These are phyloP conservation scores for Geotrichum bryndzae DNA, from an alignment of 1,139 yeast genomes.

Conservation along the genomic window DNA sequence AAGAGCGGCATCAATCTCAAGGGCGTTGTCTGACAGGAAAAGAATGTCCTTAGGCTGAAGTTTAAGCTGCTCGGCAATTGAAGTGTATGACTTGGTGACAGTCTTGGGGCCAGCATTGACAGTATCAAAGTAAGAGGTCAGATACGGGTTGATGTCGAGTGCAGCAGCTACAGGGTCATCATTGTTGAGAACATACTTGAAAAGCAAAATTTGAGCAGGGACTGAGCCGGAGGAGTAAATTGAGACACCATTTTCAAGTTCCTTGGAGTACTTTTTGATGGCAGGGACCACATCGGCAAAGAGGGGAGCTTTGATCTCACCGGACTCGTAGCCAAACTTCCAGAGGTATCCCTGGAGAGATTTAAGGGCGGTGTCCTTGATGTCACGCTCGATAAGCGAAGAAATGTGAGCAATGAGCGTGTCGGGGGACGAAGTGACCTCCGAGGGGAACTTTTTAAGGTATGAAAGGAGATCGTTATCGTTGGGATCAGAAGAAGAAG, in stretches of 20 bases:
- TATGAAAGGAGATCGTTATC: slow-evolving; percentile 26
- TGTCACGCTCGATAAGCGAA: slow-evolving; percentile 55
- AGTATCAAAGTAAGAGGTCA: slow-evolving; percentile 77
- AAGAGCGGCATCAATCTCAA: slow-evolving; percentile 56
- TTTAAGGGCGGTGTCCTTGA: slow-evolving; percentile 74
- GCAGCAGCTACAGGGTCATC: slow-evolving; percentile 25
- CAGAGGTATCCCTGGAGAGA: slow-evolving; percentile 78
- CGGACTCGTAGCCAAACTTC: slow-evolving; percentile 70
- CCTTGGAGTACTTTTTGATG: slow-evolving; percentile 39
- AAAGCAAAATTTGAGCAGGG: slow-evolving; percentile 74
- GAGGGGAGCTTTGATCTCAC: slow-evolving; percentile 71
- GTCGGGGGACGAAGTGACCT: slow-evolving; percentile 29
- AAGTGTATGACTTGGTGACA: slow-evolving; percentile 50
- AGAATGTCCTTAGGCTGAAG: slow-evolving; percentile 39
- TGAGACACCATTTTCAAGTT: slow-evolving; percentile 37
- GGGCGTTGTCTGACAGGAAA: slow-evolving; percentile 63
- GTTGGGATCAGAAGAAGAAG: neutral
- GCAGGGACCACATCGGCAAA: slow-evolving; percentile 64
- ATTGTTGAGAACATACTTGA: slow-evolving; percentile 50
- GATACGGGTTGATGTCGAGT: slow-evolving; percentile 47
- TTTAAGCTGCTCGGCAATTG: slow-evolving; percentile 49
- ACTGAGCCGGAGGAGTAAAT: slow-evolving; percentile 93
- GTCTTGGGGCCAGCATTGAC: slow-evolving; percentile 74
- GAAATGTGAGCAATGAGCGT: slow-evolving; percentile 44
- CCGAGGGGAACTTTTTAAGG: slow-evolving; percentile 44